Base-by-base conservation (phyloP, 1,284 basidiomycete species). In the Inonotus hispidus region DNA sequence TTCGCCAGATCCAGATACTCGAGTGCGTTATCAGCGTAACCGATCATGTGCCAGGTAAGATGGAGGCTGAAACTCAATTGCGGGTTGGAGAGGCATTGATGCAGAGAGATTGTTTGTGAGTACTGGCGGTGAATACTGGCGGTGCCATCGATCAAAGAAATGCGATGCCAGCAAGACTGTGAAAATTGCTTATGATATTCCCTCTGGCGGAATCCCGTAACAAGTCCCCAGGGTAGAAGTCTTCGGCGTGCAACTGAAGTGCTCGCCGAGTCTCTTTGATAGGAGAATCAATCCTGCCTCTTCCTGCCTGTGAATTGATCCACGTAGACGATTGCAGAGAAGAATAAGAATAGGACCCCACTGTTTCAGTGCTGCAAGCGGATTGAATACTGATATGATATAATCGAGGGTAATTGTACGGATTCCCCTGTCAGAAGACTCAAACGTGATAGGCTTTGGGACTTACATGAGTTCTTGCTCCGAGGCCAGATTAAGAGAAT, bases 381-480 rank as follows among this genome's bases (percentile, higher is more conserved):
- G 3, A 38, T 37, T 21, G 50, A 39, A 38, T 50, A 23, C 32
- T 3, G 56, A 32, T 27, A 46, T 3, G 56, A 32, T 27, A 46
- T 3, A 13, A 37, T 21, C 29, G n/a, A 21, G 57, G 38, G 19
- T 29, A 29, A 3, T 59, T 38, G 57, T 52, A 46, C 39, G 21
- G 25, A 38, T 49, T 23, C 35, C 19, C 49, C 19, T 43, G 16
- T 19, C 5, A 47, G 37, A 19, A 50, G 58, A 25, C 43, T 19
- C 50, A 39, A 49, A 8, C 16, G 37, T 61, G 60, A 61, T 61
- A 56, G 56, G 60, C 56, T 61, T 61, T 46, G 56, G 53, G 50
- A 56, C 32, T n/a, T 21, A 25, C n/a, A 32, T 39, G 27, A 41
- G 25, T 7, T 27, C 2, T 27, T 6, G 13, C 29, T 52, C 27